phyloP scores from a whole-genome alignment of 352 stramenopile species.

The Phytophthora agathidicida region DNA sequence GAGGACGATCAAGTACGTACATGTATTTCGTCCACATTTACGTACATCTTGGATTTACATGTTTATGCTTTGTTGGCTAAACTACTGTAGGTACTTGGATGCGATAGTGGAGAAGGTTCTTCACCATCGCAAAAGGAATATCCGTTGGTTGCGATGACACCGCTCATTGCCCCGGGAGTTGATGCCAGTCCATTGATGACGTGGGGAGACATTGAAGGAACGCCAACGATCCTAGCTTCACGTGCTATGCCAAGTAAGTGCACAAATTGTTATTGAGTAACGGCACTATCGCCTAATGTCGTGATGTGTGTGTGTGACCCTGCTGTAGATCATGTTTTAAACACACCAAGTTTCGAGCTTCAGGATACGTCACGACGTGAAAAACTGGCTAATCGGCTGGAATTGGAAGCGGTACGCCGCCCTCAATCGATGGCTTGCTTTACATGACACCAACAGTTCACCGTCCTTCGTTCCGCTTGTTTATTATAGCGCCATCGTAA shows the following conservation, averaged over 20 bases:
- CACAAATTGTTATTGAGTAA: background rate
- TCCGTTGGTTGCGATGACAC: conserved; percentile 80
- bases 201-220: conserved; percentile 86
- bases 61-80: background rate
- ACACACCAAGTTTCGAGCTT: conserved; percentile 67
- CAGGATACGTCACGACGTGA: conserved; percentile 67
- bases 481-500: conserved; percentile 33
- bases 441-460: background rate
- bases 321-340: conserved; percentile 40
- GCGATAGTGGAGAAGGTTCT: background rate
- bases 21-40: background rate
- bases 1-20: conserved; percentile 29
- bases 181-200: conserved; percentile 85
- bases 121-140: conserved; percentile 33
- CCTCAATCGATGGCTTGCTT: background rate
- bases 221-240: conserved; percentile 61
- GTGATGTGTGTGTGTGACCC: background rate
- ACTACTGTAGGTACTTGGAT: conserved; percentile 1
- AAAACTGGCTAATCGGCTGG: conserved; percentile 65
- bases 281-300: background rate
- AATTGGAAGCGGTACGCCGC: conserved; percentile 56
- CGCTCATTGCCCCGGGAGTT: conserved; percentile 69
- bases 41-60: background rate
- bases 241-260: conserved; percentile 45
- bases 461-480: background rate